A percentile compares a stretch with the other conserved stretches of the same genome.
Evolutionary conservation across 768 basidiomycete genomes (phyloP).

Genomic region (Grammothele lineata): DNA sequence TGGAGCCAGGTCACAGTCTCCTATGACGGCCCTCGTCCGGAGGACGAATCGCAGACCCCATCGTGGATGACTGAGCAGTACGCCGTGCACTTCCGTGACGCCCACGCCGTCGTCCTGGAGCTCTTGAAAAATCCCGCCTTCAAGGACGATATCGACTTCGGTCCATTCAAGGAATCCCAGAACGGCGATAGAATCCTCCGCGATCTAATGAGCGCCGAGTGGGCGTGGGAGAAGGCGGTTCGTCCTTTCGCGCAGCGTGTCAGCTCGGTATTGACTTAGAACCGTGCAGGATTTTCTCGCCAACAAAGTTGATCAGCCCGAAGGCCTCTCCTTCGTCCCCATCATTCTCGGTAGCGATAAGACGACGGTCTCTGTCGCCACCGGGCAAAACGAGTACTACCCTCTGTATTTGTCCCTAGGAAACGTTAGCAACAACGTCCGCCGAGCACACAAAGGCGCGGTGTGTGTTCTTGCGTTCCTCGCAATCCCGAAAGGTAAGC

Average conservation of each 20-base stretch:
- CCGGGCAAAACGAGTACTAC: constrained; percentile 25
- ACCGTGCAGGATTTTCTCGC: background rate
- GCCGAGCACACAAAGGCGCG: constrained; percentile 17
- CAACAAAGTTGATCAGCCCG: background rate
- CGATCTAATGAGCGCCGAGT: background rate
- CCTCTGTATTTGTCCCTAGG: constrained; percentile 26
- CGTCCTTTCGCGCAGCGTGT: background rate
- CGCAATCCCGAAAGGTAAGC: constrained; percentile 28
- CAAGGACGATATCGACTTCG: constrained; percentile 21
- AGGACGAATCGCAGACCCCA: constrained; percentile 11
- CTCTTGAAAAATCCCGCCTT: constrained; percentile 22
- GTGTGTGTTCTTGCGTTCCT: constrained; percentile 21
- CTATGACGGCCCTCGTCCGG: constrained; percentile 16
- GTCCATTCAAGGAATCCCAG: constrained; percentile 15
- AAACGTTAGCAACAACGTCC: constrained; percentile 19
- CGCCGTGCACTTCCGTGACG: constrained; percentile 21
- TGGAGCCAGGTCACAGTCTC: constrained; percentile 33
- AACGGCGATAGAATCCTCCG: background rate
- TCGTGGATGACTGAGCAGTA: constrained; percentile 24
- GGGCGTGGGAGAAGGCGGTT: background rate
- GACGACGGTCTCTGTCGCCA: constrained; percentile 23
- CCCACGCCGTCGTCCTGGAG: constrained; percentile 12
- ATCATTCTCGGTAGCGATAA: constrained; percentile 25
- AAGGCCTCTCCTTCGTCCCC: constrained; percentile 20
- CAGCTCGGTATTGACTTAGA: background rate